These are phyloP conservation scores for Rhodotorula babjevae DNA, from an alignment of 768 basidiomycete genomes.

Conservation along the genomic window DNA sequence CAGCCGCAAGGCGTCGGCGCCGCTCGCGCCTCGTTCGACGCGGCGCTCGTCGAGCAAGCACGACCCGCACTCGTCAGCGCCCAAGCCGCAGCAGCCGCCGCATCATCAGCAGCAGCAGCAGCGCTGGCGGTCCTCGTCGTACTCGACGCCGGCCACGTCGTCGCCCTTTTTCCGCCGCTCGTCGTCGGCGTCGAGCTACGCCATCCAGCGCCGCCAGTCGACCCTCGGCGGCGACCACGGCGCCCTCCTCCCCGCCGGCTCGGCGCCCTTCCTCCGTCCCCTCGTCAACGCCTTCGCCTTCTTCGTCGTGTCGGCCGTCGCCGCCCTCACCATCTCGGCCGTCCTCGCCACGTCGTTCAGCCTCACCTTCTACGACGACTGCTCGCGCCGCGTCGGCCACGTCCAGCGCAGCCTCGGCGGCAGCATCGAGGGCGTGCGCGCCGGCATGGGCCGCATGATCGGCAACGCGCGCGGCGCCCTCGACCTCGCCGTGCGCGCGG, in stretches of 20 bases:
- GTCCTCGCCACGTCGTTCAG: conserved; percentile 28
- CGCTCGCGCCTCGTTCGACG: neutral
- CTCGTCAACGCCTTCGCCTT: conserved; percentile 24
- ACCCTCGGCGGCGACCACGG: neutral
- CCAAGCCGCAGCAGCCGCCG: too few species aligned
- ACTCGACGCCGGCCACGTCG: neutral
- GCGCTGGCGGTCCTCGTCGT: neutral
- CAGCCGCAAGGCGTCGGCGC: neutral
- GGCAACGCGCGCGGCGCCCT: conserved; percentile 24
- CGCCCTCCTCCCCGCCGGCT: neutral
- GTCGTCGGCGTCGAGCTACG: neutral
- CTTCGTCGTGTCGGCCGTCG: conserved; percentile 29
- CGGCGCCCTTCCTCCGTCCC: conserved; percentile 9
- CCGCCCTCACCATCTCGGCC: conserved; percentile 20
- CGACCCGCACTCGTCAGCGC: neutral
- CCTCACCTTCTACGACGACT: conserved; percentile 36
- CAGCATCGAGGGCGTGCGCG: conserved; percentile 14
- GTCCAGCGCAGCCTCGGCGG: conserved; percentile 16
- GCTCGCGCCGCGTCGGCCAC: conserved; percentile 5
- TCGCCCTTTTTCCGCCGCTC: conserved; percentile 4
- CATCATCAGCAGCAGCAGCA: neutral
- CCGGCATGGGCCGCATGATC: conserved; percentile 20
- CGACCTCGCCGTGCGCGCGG: conserved; percentile 10
- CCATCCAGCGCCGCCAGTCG: neutral
- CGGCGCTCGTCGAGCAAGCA: neutral